Base-by-base conservation (phyloP, 2,329 filamentous ascomycete genomes). In the Fusarium napiforme region DNA sequence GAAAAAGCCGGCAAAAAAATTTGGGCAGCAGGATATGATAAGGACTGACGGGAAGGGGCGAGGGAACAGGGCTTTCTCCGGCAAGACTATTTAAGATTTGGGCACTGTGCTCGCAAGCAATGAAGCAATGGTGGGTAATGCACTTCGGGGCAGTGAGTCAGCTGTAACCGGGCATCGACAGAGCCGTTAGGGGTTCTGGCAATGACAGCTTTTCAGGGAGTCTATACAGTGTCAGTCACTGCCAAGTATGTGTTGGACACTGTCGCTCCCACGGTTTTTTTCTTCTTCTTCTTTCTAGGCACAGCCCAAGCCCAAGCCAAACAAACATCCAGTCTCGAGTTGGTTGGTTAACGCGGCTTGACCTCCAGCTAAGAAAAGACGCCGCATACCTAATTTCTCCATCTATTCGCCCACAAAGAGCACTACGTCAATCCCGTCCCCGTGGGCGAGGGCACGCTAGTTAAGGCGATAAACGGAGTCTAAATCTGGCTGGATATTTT, bases 21-120 rank as follows among this genome's bases (percentile, higher is more conserved):
- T 82, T 82, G 80, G 80, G 81, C 81, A 79, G 79, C 77, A 79
- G 80, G 75, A 79, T 80, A 75, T 77, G 75, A 80, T 77, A 78
- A 79, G 78, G 71, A 75, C 75, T 56, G 70, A 67, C 74, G 55
- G 74, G 76, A 76, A 79, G 77, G 76, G 77, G 77, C 77, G 79
- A 78, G 79, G 64, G 47, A 64, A 63, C 55, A 71, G 72, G 69
- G 70, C 67, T 74, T 63, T 63, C 60, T 66, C 60, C 52, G 68
- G 67, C 67, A 62, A 52, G 49, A 72, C 61, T 65, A 49, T 67
- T 62, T 65, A 36, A 59, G 64, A 34, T 50, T 40, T 61, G 37
- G 52, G 43, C 71, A 76, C 73, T 75, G 75, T 75, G 60, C 59
- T 46, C 26, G 23, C 43, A 40, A 50, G 40, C 40, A 45, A 30